A percentile compares a stretch with the other conserved stretches of the same genome.
phyloP scores from a whole-genome alignment of 2,329 filamentous ascomycete species.

The Claviceps fusiformis region DNA sequence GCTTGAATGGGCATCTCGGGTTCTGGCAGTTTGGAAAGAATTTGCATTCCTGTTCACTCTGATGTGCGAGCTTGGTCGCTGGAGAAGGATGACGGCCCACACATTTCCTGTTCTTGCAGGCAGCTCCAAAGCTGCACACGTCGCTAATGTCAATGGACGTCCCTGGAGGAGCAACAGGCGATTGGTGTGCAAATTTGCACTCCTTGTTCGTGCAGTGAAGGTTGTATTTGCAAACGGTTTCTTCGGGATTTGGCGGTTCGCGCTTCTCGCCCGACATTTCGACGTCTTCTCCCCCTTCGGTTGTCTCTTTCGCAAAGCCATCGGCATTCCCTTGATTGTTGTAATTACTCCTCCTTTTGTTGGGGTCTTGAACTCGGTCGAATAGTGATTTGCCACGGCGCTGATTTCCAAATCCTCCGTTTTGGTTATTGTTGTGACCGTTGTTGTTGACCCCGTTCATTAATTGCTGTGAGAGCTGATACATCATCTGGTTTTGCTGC shows the following conservation, averaged over 20 bases:
- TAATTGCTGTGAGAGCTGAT: conserved; percentile 52
- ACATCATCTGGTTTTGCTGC: conserved; percentile 79
- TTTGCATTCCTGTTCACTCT: conserved; percentile 75
- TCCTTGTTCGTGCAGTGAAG: conserved; percentile 75
- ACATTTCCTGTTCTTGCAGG: conserved; percentile 94
- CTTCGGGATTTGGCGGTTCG: conserved; percentile 43
- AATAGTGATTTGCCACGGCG: conserved; percentile 51
- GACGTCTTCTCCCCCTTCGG: conserved; percentile 41
- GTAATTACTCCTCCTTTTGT: conserved; percentile 27
- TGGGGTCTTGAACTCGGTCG: conserved; percentile 52
- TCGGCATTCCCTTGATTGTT: conserved; percentile 25
- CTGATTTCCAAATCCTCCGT: conserved; percentile 16
- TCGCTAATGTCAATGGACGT: conserved; percentile 67
- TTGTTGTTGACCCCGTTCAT: conserved; percentile 36
- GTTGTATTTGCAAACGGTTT: conserved; percentile 80
- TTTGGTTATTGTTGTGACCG: conserved; percentile 19
- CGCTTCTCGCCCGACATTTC: conserved; percentile 44
- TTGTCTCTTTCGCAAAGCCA: conserved; percentile 18
- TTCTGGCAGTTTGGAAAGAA: conserved; percentile 91
- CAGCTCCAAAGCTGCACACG: conserved; percentile 70
- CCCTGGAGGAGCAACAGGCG: conserved; percentile 71
- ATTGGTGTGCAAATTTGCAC: conserved; percentile 90
- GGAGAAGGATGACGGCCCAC: conserved; percentile 85
- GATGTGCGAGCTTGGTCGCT: conserved; percentile 62
- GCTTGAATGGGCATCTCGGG: conserved; percentile 73